Base-by-base conservation (phyloP, 2,329 filamentous ascomycete genomes). In the Amesomyces nigricolor region DNA sequence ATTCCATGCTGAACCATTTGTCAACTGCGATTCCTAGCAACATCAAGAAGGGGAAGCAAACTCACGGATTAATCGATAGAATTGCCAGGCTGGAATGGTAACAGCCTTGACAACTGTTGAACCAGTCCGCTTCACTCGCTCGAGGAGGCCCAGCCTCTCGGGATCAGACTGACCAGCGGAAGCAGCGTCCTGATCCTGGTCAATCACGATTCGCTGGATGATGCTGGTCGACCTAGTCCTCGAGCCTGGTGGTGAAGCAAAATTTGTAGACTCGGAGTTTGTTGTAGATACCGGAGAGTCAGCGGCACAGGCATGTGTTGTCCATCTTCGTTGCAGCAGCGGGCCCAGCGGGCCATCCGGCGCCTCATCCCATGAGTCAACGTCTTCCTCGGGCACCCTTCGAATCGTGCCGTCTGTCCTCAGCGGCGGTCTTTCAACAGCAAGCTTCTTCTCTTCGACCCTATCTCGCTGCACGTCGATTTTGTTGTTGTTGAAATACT, bases 61-160 rank as follows among this genome's bases (percentile, higher is more conserved):
- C 87, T 73, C 75, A 91, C 88, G 91, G 64, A 96, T 90, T 26
- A 97, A 75, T 65, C 88, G 90, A 72, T 96, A 97, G 67, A 97
- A 96, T 66, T 96, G 92, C 91, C 91, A 97, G 2, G 94, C 94
- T 38, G 92, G 92, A 75, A 97, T 96, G 56, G 92, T 86, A 13
- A 97, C 88, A 64, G 95, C 91, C 66, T 92, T 96, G 62, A 73
- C 77, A 54, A 78, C 75, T 2, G 73, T 77, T 11, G 78, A 80
- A 63, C 75, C 70, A 67, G 77, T 67, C 62, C 68, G 69, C 64
- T 74, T 70, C 62, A 72, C 68, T 68, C 74, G 73, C 58, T 74
- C 72, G 40, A 75, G 67, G 30, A 78, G 65, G 13, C 68, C 73
- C 14, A 68, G 65, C 13, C 72, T 68, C 26, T 78, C 74, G 2